Evolutionary conservation across 192 early-diverging fungal species (phyloP), one percentile per base, ranked within the genome.

Genomic region (Entomortierella chlamydospora): DNA sequence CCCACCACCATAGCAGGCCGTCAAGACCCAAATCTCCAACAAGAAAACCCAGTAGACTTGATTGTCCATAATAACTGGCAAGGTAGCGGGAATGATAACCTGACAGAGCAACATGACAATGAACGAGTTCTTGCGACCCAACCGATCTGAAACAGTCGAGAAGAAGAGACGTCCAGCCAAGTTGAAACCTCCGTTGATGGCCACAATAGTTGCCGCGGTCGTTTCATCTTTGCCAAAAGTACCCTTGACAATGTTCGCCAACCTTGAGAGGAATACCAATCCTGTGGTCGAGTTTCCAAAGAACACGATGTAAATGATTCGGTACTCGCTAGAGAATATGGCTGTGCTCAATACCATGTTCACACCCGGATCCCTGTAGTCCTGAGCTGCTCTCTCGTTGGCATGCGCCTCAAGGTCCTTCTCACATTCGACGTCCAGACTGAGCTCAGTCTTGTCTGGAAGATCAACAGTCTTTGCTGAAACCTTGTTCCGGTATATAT

Each of bases 1-100:
- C 11, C 93, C 93, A 23, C 88, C 91, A 25, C 93, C 93, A 61
- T 93, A 94, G 82, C 88, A 91, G 9, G 89, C 66, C 0, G 91
- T 90, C 31, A 91, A 86, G 49, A 87, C 41, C 87, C 90, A 92
- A 60, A 90, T 85, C 11, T 86, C 77, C 25, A 88, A 60, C 23
- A 93, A 80, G 81, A 88, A 91, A 10, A 83, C 82, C 82, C 87
- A 86, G 62, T 90, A 92, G 57, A 73, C 73, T 25, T 64, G 81
- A 57, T 77, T 56, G 49, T 86, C 83, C 61, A 94, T 88, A 23
- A 88, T 65, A 33, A 70, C 67, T 10, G 90, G 85, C 3, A 94
- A 73, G 20, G 88, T 67, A 13, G 87, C 86, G 5, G 92, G 85
- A 42, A 91, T 88, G 30, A 82, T 39, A 2, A 90, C 87, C 58